A percentile compares a stretch with the other conserved stretches of the same genome.
Evolutionary conservation across 768 basidiomycete genomes (phyloP).

Genomic region (Nidula microcarpa): DNA sequence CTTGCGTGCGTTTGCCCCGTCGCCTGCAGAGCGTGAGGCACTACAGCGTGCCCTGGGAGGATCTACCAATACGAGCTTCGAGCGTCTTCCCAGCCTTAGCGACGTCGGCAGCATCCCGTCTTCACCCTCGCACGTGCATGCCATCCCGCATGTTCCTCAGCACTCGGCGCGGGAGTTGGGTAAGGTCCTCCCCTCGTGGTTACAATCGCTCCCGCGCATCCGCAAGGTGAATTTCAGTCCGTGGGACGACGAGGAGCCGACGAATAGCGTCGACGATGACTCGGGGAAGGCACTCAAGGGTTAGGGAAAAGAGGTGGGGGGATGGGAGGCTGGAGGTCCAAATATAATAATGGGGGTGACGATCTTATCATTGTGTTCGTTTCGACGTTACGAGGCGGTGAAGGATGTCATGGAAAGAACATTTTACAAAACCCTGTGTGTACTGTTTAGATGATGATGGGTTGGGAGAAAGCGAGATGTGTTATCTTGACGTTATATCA

Average conservation of each 20-base stretch:
- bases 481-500: neutral
- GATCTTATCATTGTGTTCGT: neutral
- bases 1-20: conserved; percentile 84
- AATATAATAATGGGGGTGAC: neutral
- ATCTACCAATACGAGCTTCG: conserved; percentile 71
- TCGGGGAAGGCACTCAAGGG: neutral
- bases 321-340: neutral
- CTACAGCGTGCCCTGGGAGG: conserved; percentile 77
- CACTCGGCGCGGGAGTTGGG: conserved; percentile 21
- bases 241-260: conserved; percentile 71
- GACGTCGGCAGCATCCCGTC: conserved; percentile 72
- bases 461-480: neutral
- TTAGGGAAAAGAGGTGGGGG: neutral
- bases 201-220: conserved; percentile 61
- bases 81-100: conserved; percentile 74
- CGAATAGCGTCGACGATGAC: neutral
- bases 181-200: conserved; percentile 58
- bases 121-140: conserved; percentile 57
- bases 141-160: conserved; percentile 19
- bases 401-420: neutral
- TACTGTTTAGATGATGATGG: neutral
- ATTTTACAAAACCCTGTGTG: neutral
- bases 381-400: too few species aligned
- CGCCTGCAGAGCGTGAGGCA: conserved; percentile 82
- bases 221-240: conserved; percentile 77